Evolutionary conservation across 495 filamentous ascomycete genomes (phyloP), one percentile per base, ranked within the genome.

Genomic region (Trichoderma virens): DNA sequence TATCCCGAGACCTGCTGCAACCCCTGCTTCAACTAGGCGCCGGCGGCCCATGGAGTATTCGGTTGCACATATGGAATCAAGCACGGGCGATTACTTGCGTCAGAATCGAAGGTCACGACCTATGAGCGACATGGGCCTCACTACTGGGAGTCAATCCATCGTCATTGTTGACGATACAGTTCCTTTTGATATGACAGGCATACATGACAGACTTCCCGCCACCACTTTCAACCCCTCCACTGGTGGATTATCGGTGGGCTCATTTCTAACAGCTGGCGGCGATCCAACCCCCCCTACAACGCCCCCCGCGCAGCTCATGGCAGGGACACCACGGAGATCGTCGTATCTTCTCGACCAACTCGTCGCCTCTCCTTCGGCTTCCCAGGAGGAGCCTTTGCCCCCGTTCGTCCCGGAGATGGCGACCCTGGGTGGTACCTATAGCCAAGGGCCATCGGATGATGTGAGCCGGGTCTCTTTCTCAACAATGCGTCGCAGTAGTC

Each of bases 81-180:
- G 73, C 38, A 72, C 72, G n/a, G 68, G 70, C 28, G 38, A 69
- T 9, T 41, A 51, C n/a, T 41, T 67, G 18, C 61, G 62, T 2
- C 63, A 66, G 43, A 59, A 56, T 23, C 34, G 61, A 5, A 67
- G 74, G 30, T 62, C 68, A 14, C 70, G 75, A 18, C 74, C 77
- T 4, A 66, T 65, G 13, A 81, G 78, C 59, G 79, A 82, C 64
- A 72, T 71, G 61, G 86, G 80, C 32, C 78, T 95, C 35, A 93
- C 91, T 0, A 81, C 79, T 41, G 90, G 90, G 7, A 95, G 90
- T 73, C 84, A 90, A 66, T 95, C 91, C 0, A 94, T 97, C 67
- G 84, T 95, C 32, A 94, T 97, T 68, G 85, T 96, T 18, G 90
- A 97, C 70, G 88, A 88, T 62, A 88, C 86, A 4, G 64, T 80